A percentile compares a stretch with the other conserved stretches of the same genome.
Conservation (phyloP, 257 asterid genomes). For the Solanum appendiculatum region DNA sequence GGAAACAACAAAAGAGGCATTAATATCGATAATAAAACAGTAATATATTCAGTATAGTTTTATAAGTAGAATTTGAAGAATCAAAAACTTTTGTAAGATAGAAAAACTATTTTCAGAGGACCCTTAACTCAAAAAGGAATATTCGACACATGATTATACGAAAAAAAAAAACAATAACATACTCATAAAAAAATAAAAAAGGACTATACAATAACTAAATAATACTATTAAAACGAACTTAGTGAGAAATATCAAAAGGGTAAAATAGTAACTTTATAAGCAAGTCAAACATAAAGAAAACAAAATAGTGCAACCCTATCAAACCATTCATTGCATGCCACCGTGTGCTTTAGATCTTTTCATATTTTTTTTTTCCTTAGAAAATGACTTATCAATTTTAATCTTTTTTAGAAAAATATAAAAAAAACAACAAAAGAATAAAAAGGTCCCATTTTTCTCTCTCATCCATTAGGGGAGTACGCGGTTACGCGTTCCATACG, state of each 20-base stretch:
- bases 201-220: background rate
- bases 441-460: background rate
- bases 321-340: background rate
- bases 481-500: constrained; percentile 15
- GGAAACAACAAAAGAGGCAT: background rate
- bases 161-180: background rate
- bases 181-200: background rate
- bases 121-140: accelerated
- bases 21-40: background rate
- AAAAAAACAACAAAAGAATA: background rate
- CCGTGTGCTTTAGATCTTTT: background rate
- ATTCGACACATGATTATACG: background rate
- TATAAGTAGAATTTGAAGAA: background rate
- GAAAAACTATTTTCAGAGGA: accelerated
- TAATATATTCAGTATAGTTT: background rate
- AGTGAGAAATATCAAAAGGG: background rate
- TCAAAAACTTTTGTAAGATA: background rate
- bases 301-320: background rate
- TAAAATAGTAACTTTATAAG: background rate
- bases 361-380: background rate
- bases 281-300: background rate
- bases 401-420: background rate
- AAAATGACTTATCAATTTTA: background rate
- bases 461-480: background rate
- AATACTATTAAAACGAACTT: background rate